phyloP scores from a whole-genome alignment of 2,329 filamentous ascomycete species.

The Salinomyces thailandicus region DNA sequence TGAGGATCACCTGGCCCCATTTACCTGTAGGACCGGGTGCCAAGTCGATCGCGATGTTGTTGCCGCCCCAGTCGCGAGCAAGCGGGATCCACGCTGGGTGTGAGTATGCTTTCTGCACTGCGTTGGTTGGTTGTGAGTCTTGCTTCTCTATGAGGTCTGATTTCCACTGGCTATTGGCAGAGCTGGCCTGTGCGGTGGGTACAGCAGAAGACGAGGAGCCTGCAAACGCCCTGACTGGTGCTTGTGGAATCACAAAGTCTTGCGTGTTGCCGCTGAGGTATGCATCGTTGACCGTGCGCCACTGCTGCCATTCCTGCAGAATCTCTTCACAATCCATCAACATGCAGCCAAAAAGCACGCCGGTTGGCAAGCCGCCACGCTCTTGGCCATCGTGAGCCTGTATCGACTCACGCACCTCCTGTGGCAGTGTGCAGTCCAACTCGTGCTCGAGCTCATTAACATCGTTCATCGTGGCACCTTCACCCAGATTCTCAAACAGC shows the following conservation, averaged over 20 bases:
- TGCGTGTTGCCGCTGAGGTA: constrained; percentile 53
- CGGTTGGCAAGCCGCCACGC: constrained; percentile 78
- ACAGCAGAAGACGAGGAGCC: constrained; percentile 51
- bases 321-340: constrained; percentile 96
- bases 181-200: constrained; percentile 26
- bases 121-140: constrained; percentile 74
- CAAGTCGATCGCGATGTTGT: constrained; percentile 88
- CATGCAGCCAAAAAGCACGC: constrained; percentile 90
- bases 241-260: constrained; percentile 48
- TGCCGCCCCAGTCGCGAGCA: constrained; percentile 95
- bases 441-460: constrained; percentile 95
- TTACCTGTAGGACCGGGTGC: constrained; percentile 79
- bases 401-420: constrained; percentile 87
- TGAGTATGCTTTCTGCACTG: constrained; percentile 85
- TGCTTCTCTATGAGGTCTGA: constrained; percentile 76
- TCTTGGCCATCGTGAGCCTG: constrained; percentile 95
- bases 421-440: constrained; percentile 83
- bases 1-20: constrained; percentile 95
- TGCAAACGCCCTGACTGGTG: constrained; percentile 61
- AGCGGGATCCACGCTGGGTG: constrained; percentile 94
- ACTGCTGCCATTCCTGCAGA: constrained; percentile 94
- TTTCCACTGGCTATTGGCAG: constrained; percentile 53
- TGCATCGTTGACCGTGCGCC: constrained; percentile 86
- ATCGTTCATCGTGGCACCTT: constrained; percentile 86
- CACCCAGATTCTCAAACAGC: constrained; percentile 83